Evolutionary conservation across 768 basidiomycete genomes (phyloP).

Genomic region (Trametes coccinea): DNA sequence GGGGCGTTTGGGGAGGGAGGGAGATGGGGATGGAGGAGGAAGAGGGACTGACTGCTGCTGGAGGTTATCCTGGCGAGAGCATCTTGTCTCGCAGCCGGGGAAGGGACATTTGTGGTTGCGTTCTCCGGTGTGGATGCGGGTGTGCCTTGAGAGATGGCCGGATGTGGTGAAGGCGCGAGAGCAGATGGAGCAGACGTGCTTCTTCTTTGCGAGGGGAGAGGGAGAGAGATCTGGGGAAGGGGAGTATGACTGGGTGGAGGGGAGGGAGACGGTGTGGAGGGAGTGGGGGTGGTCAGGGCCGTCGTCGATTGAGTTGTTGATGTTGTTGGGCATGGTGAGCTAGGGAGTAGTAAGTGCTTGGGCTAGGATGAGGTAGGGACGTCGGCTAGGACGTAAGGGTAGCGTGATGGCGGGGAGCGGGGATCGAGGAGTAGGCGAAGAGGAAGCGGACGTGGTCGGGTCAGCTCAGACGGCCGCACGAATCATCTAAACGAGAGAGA

Average conservation of each 20-base stretch:
- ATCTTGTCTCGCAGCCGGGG: conserved; percentile 91
- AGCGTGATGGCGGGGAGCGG: conserved; percentile 9
- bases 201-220: conserved; percentile 26
- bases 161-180: conserved; percentile 82
- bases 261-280: not conserved
- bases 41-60: conserved; percentile 52
- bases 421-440: not conserved
- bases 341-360: not conserved
- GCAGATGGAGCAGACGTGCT: conserved; percentile 71
- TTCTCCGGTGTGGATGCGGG: conserved; percentile 90
- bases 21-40: not conserved
- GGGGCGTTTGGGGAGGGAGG: not conserved
- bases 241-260: not conserved
- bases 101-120: conserved; percentile 92
- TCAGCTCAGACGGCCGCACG: not conserved
- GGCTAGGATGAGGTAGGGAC: not conserved
- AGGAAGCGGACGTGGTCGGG: not conserved
- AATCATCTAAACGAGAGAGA: not conserved
- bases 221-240: not conserved
- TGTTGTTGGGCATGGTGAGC: not conserved
- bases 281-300: conserved; percentile 6
- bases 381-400: conserved; percentile 18
- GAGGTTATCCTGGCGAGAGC: conserved; percentile 88
- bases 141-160: conserved; percentile 85
- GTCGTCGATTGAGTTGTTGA: not conserved